Base-by-base conservation (phyloP, 176 grass and related monocot species). In the Phoenix roebelenii region DNA sequence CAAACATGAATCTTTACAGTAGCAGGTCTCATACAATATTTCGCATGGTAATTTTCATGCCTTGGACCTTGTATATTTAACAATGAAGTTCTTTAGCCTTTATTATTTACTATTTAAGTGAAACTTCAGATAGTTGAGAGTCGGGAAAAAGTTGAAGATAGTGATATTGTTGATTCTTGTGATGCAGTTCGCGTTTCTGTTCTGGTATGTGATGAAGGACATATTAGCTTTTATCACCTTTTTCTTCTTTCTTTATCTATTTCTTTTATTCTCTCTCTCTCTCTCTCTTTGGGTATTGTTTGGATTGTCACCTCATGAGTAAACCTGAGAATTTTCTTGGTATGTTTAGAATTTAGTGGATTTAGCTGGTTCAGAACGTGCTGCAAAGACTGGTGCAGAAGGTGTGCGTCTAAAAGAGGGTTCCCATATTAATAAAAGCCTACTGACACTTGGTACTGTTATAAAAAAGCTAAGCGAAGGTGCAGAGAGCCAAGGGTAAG, bases 21-120 rank as follows among this genome's bases (percentile, higher is more conserved):
- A 97, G 92, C 52, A 85, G 92, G 68, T 97, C 92, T 61, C 92
- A 90, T 61, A 97, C 87, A 51, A 97, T 97, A 74, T 97, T 97
- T 66, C 77, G 87, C 63, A 97, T 97, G 92, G 87, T 90, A 82
- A 25, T 68, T 67, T 15, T 71, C 15, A 29, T 51, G 23, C 4
- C 23, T 60, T 51, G 10, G 10, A 12, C 10, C 35, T 10, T 44
- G 5, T 44, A 44, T 44, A 12, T 12, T 44, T 44, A 44, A 44
- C 35, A 44, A 44, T 44, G 35, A 44, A 44, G 35, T 44, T 44
- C 35, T 44, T 44, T 44, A 44, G 35, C 35, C 35, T 44, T 44
- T 39, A 0, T 44, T 44, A 44, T 44, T 44, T 44, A 44, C 35
- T 44, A 44, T 9, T 25, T 57, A 17, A 57, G 19, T 73, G 67